Conservation (phyloP, 1,139 yeast genomes). For the Blastobotrys capitulatus region DNA sequence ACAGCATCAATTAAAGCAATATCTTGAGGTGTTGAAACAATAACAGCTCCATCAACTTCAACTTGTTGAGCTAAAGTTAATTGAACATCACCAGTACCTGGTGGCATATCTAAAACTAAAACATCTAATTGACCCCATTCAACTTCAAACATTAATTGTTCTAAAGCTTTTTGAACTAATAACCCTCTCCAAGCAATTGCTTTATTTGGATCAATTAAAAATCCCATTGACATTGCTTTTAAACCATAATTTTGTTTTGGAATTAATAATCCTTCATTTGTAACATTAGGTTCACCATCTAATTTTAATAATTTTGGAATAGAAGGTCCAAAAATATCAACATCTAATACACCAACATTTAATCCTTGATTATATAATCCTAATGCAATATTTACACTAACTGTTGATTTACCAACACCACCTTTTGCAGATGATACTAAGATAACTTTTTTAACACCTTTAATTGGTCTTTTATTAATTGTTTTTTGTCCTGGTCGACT, state of each 20-base stretch:
- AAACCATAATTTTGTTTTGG: constrained; percentile 77
- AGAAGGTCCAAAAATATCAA: constrained; percentile 82
- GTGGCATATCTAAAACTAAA: constrained; percentile 79
- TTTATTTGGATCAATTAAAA: constrained; percentile 55
- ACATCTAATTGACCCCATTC: constrained; percentile 71
- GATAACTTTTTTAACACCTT: constrained; percentile 56
- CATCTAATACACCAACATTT: constrained; percentile 67
- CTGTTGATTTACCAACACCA: constrained; percentile 62
- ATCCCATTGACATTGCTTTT: constrained; percentile 89
- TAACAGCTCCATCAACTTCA: constrained; percentile 71
- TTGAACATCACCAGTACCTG: constrained; percentile 90
- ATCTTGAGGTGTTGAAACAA: constrained; percentile 86
- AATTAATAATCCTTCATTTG: constrained; percentile 49
- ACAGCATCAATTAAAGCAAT: constrained; percentile 77
- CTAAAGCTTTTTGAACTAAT: constrained; percentile 82
- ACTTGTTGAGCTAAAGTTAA: constrained; percentile 73
- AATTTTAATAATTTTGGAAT: constrained; percentile 64
- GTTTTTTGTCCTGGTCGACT: constrained; percentile 19
- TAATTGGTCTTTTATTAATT: constrained; percentile 53
- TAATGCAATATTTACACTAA: constrained; percentile 58
- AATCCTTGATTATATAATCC: constrained; percentile 52
- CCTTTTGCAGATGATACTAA: constrained; percentile 79
- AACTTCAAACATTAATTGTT: constrained; percentile 75
- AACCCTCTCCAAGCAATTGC: constrained; percentile 87
- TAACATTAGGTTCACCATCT: constrained; percentile 47